Conservation (phyloP, 768 basidiomycete species). For the Tricholoma matsutake region DNA sequence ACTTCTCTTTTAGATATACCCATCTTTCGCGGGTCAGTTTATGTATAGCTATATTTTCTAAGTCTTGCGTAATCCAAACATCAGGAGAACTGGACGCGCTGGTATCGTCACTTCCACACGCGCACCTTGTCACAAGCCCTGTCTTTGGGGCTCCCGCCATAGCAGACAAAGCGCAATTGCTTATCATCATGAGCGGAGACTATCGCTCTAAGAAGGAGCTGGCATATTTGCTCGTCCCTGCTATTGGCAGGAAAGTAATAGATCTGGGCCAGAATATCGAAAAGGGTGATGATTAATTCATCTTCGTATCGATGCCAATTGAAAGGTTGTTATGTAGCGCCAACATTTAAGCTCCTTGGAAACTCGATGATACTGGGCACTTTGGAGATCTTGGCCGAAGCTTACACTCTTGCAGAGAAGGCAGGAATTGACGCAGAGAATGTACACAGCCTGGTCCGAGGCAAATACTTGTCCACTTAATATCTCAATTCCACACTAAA, state of each 20-base stretch:
- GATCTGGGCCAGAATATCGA: constrained; percentile 87
- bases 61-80: constrained; percentile 2
- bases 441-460: constrained; percentile 56
- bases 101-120: constrained; percentile 54
- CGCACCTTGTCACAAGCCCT: constrained; percentile 70
- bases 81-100: constrained; percentile 68
- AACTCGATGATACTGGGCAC: constrained; percentile 77
- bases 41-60: not conserved
- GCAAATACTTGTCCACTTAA: constrained; percentile 26
- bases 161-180: constrained; percentile 62
- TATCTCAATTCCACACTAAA: not conserved
- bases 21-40: constrained; percentile 44
- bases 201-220: constrained; percentile 79
- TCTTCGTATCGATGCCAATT: not conserved
- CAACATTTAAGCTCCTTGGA: constrained; percentile 74
- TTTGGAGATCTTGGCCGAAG: constrained; percentile 77
- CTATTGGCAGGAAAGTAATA: constrained; percentile 70
- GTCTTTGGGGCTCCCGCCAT: constrained; percentile 72
- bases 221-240: constrained; percentile 74
- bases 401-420: constrained; percentile 83
- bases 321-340: constrained; percentile 38
- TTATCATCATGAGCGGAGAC: constrained; percentile 80
- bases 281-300: constrained; percentile 47
- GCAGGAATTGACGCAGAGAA: constrained; percentile 69
- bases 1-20: constrained; percentile 45